Evolutionary conservation across 805 yeast genomes (phyloP).

Genomic region (Scheffersomyces stipitis): DNA sequence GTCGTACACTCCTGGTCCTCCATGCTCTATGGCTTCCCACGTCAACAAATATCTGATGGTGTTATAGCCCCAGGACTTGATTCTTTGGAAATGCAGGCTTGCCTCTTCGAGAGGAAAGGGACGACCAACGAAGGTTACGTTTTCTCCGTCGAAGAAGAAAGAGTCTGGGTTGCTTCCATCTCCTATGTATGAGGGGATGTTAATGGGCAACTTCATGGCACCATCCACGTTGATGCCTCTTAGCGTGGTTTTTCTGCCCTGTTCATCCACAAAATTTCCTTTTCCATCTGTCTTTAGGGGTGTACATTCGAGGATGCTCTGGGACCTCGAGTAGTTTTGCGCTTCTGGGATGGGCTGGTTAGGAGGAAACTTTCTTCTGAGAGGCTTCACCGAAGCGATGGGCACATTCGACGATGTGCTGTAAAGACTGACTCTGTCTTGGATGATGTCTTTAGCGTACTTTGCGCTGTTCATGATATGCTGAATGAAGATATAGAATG

Average conservation of each 20-base stretch:
- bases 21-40: conserved; percentile 93
- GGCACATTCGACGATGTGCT: conserved; percentile 24
- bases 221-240: conserved; percentile 85
- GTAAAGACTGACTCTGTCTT: conserved; percentile 32
- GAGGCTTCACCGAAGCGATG: conserved; percentile 25
- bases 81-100: conserved; percentile 60
- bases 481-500: no score
- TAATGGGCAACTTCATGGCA: conserved; percentile 64
- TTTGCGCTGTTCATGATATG: conserved; percentile 17
- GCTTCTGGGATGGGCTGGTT: conserved; percentile 12
- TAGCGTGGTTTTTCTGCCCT: conserved; percentile 61
- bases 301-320: conserved; percentile 15
- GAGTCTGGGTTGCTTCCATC: conserved; percentile 34
- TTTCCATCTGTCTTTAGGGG: conserved; percentile 35
- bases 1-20: conserved; percentile 83
- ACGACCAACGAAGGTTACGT: conserved; percentile 77
- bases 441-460: conserved; percentile 29
- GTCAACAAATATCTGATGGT: conserved; percentile 72
- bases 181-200: conserved; percentile 41
- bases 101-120: conserved; percentile 81
- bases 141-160: conserved; percentile 67
- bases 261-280: conserved; percentile 60
- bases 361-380: conserved; percentile 22
- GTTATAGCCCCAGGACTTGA: conserved; percentile 82
- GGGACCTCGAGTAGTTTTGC: conserved; percentile 5